phyloP scores from a whole-genome alignment of 805 yeast species.

The Ogataea pilisensis region DNA sequence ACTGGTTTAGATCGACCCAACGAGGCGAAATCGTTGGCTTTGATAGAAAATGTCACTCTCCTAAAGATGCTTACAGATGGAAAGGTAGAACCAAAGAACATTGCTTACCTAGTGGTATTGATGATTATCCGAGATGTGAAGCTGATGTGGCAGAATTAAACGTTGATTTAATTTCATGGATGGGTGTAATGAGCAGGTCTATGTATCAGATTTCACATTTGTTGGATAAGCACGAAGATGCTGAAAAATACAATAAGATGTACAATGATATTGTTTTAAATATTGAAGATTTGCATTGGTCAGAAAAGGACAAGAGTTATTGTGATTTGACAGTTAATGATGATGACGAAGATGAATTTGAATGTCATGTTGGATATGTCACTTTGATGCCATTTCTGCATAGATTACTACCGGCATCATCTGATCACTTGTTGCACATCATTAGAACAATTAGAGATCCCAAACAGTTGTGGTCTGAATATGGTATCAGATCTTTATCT shows the following conservation, averaged over 20 bases:
- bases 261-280: constrained; percentile 57
- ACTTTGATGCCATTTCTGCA: constrained; percentile 81
- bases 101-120: constrained; percentile 89
- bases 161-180: constrained; percentile 88
- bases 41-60: constrained; percentile 51
- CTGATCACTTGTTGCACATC: constrained; percentile 45
- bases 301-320: constrained; percentile 55
- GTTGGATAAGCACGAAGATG: constrained; percentile 57
- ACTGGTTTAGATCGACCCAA: constrained; percentile 83
- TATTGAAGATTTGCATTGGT: constrained; percentile 79
- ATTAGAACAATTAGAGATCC: constrained; percentile 63
- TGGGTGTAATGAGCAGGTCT: constrained; percentile 86
- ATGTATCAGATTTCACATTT: constrained; percentile 69
- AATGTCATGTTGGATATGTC: constrained; percentile 89
- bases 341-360: constrained; percentile 59
- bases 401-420: constrained; percentile 50
- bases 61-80: constrained; percentile 80
- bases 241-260: constrained; percentile 44
- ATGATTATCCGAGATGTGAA: constrained; percentile 88
- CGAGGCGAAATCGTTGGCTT: constrained; percentile 69
- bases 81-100: constrained; percentile 83
- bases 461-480: constrained; percentile 68
- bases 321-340: constrained; percentile 83
- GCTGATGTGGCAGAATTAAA: constrained; percentile 88
- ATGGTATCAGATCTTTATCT: constrained; percentile 79